Base-by-base conservation (phyloP, 441 rosid genomes). In the Gossypium davidsonii region DNA sequence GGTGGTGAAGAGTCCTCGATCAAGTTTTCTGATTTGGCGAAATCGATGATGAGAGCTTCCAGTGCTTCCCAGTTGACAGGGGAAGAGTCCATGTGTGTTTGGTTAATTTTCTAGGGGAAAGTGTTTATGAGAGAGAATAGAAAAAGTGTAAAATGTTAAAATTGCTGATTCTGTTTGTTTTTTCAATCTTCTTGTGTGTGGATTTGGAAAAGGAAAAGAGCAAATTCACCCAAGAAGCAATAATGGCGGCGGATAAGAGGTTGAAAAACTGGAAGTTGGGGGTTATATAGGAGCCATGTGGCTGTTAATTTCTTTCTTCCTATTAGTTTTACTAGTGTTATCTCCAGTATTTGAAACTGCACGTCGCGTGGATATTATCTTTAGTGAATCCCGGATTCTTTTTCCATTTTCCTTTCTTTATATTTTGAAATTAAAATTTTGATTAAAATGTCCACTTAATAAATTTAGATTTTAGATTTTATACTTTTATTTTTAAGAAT, bases 21-120 rank as follows among this genome's bases (percentile, higher is more conserved):
- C 46, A 94, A 80, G 74, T 89, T 83, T 81, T 94, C 98, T 26
- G 97, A 88, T 85, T 79, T 85, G 9, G 87, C 92, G 72, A 90
- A 94, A 73, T 94, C 93, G 77, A 87, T 75, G 20, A 91, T 77
- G 6, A 94, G 86, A 37, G 86, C 81, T 80, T 94, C 98, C 28
- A 94, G 90, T 37, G 94, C 85, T 74, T 90, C 97, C 97, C 97
- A 94, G 79, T 94, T 91, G 62, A 94, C 95, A 1, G 87, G 85
- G 57, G 84, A 76, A 0, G 89, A 75, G 37, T 87, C 93, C 96
- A 90, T 86, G 46, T 85, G 39, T 21, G 39, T 52, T 71, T 69
- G 82, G 80, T 21, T 42, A 20, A 44, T 44, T 65, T 82, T 77
- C 81, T 70, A 26, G 77, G 52, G 73, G 70, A 78, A 79, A 3